Evolutionary conservation across 176 grass and related monocot genomes (phyloP).

Genomic region (Zea mays): Zm-B73-REFERENCE-NAM-5.0 NC_050096.1:107367001-107367500

Average conservation of each 20-base stretch:
- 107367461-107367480: conserved; percentile 80
- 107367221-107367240: conserved; percentile 15
- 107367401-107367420: conserved; percentile 73
- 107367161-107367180: conserved; percentile 93
- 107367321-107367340: neutral
- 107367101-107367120: conserved; percentile 97
- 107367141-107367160: conserved; percentile 80
- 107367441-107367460: conserved; percentile 90
- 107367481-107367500: conserved; percentile 68
- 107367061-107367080: conserved; percentile 93
- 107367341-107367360: conserved; percentile 55
- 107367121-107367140: conserved; percentile 86
- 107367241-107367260: conserved; percentile 11
- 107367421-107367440: conserved; percentile 66
- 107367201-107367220: conserved; percentile 58
- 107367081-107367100: conserved; percentile 76
- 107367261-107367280: neutral
- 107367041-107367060: conserved; percentile 15
- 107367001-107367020: neutral
- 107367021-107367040: neutral
- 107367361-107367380: conserved; percentile 85
- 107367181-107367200: conserved; percentile 88
- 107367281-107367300: neutral
- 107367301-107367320: neutral
- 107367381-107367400: conserved; percentile 98